Base-by-base conservation (phyloP, 2,329 filamentous ascomycete species). In the Acrodontium crateriforme region DNA sequence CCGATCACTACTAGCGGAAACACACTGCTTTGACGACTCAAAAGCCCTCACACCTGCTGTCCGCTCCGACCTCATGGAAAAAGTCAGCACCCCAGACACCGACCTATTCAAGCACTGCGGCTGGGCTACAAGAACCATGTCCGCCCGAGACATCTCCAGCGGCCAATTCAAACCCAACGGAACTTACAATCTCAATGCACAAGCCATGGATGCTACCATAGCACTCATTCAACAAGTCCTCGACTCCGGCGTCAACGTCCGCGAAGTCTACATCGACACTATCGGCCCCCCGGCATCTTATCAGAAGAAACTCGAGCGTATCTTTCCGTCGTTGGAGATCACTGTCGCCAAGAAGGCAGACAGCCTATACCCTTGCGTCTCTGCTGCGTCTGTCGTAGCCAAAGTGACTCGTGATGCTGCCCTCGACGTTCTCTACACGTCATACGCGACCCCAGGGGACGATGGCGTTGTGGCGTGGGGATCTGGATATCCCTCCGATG, bases 391-490 rank as follows among this genome's bases (percentile, higher is more conserved):
- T 37, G 84, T 98, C 3, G 91, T 81, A 53, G 89, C 89, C 29
- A 98, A 98, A 56, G 89, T 98, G 16, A 95, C 89, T 9, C 67
- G 89, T 39, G 89, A 98, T 56, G 79, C 78, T 2, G 84, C 84
- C 4, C 65, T 95, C 14, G 85, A 94, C 47, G 71, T 78, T 3
- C 65, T 87, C 22, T 87, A 80, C 47, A 10, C 10, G 20, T 10
- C 10, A 8, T 62, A 69, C 31, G 57, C 60, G 4, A 64, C 72
- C 34, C 37, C 42, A 9, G 46, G 46, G 31, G 46, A 52, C 21
- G 54, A 40, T 7, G 45, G 37, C 4, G 49, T 45, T 11, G 38
- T 46, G 16, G 29, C 42, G 36, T 94, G 89, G 84, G 89, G 89
- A 1, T 92, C 82, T 1, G 89, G 89, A 1, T 98, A 98, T 52